phyloP scores from a whole-genome alignment of 345 rosid species.

The Theobroma cacao region DNA sequence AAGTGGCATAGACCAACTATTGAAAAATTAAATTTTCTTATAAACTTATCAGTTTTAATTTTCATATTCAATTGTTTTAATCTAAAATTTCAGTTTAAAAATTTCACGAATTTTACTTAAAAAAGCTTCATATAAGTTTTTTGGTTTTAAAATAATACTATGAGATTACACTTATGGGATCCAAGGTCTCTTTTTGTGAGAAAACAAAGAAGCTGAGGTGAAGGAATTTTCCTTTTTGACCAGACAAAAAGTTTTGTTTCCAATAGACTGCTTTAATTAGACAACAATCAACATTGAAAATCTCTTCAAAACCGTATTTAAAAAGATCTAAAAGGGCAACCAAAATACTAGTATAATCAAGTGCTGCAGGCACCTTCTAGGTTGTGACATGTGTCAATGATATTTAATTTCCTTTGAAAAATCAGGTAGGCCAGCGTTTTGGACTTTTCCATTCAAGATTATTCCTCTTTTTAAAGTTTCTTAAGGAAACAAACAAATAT shows the following conservation, averaged over 20 bases:
- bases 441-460: background rate
- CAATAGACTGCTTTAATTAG: background rate
- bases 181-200: background rate
- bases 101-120: too few relatives aligned
- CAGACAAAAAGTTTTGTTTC: too few relatives aligned
- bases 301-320: background rate
- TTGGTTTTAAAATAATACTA: too few relatives aligned
- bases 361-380: background rate
- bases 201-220: background rate
- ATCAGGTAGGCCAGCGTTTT: background rate
- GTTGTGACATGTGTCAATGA: background rate
- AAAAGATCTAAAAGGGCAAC: background rate
- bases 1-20: too few relatives aligned
- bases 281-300: background rate
- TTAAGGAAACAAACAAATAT: background rate
- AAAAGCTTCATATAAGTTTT: too few relatives aligned
- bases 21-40: too few relatives aligned
- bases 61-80: too few relatives aligned
- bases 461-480: too few relatives aligned
- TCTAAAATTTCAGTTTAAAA: too few relatives aligned
- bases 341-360: background rate
- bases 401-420: background rate
- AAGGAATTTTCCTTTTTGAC: background rate
- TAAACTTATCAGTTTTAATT: too few relatives aligned
- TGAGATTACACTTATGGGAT: too few relatives aligned